Percentiles rank a stretch among this genome's conserved stretches.
Evolutionary conservation across 306 rosid genomes (phyloP).

Genomic region (Pyrus communis): DNA sequence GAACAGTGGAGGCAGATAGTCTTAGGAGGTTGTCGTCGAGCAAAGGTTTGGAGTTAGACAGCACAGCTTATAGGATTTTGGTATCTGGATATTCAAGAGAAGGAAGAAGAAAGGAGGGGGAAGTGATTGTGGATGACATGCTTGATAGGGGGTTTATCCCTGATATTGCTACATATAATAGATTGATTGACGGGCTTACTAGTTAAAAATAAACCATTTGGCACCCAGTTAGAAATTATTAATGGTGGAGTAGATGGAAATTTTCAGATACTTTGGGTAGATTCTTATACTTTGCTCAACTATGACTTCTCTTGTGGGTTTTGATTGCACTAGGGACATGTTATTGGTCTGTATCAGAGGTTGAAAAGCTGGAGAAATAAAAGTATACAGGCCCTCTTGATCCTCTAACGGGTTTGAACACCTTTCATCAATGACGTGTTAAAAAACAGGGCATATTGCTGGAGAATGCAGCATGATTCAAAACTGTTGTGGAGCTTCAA

Average conservation of each 20-base stretch:
- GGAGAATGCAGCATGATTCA: neutral
- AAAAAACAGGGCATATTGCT: neutral
- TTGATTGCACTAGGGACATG: neutral
- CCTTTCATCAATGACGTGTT: neutral
- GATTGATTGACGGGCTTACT: conserved; percentile 43
- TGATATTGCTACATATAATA: conserved; percentile 62
- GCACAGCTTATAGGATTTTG: conserved; percentile 45
- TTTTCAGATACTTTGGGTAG: neutral
- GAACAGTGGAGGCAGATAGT: conserved; percentile 56
- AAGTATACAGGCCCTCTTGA: neutral
- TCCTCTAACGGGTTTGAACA: neutral
- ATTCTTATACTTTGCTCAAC: no score
- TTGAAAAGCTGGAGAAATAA: neutral
- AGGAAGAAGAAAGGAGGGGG: conserved; percentile 41
- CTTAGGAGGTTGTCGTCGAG: conserved; percentile 52
- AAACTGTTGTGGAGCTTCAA: neutral
- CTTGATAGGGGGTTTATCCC: conserved; percentile 67
- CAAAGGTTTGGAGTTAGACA: conserved; percentile 59
- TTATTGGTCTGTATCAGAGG: neutral
- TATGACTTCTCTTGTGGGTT: no score
- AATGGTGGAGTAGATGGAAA: conserved; percentile 4
- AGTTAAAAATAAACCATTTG: neutral
- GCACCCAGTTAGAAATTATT: conserved; percentile 3
- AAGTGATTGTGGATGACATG: conserved; percentile 67
- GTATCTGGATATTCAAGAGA: conserved; percentile 51